Base-by-base conservation (phyloP, 177 flowering plant genomes). In the Vitis hybrid region DNA sequence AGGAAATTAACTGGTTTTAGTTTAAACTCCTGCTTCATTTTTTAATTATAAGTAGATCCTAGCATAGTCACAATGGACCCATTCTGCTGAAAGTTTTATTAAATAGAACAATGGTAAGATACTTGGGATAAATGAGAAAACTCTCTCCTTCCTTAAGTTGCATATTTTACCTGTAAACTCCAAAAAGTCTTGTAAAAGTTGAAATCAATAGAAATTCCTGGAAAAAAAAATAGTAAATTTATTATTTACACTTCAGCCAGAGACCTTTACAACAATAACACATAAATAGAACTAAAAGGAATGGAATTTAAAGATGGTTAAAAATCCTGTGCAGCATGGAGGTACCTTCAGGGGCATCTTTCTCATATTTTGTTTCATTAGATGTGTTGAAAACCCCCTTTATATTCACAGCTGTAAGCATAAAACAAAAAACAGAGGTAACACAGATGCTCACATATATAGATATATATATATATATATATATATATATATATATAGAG, bases 351-450 rank as follows among this genome's bases (percentile, higher is more conserved):
- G 98, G 97, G 18, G 93, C 86, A 5, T 96, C 97, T 81, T 89
- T 93, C 80, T 96, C 99, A 85, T 92, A 96, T 67, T 90, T 96
- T 66, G 98, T 96, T 83, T 89, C 94, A 79, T 93, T 96, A 49
- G 97, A 91, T 66, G 94, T 93, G 79, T 96, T 96, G 78, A 96
- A 96, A 72, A 96, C 99, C 73, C 99, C 99, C 79, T 96, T 96
- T 70, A 96, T 93, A 75, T 96, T 96, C 49, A 96, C 91, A 76
- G 99, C 99, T 95, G 92, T 62, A 77, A 67, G n/a, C 35, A 76
- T 72, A 63, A 30, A 74, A 24, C 8, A 50, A 55, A 65, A 57
- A 52, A 54, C 15, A 59, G 18, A 49, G 65, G n/a, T 63, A 58
- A 73, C n/a, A 57, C 18, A 49, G 63, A 32, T 51, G 20, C 65